Base-by-base conservation (phyloP, 2,329 filamentous ascomycete species). In the Paracamarosporium sp. region DNA sequence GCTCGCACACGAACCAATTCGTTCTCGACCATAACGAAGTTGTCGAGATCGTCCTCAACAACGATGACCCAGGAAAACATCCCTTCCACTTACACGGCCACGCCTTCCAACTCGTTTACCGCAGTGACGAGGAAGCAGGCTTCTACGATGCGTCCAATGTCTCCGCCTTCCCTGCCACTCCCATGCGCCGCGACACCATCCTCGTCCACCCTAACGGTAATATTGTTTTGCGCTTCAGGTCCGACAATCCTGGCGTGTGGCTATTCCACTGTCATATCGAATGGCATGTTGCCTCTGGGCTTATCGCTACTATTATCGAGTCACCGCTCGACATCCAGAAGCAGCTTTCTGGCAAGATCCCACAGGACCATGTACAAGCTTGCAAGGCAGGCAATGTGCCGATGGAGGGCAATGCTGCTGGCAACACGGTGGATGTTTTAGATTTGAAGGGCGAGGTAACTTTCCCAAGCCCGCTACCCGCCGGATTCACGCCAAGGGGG, bases 31-130 rank as follows among this genome's bases (percentile, higher is more conserved):
- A 88, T 60, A 85, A 84, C 55, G 77, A 86, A 28, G 81, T 91
- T n/a, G 85, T 93, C 27, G 87, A 93, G 70, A 83, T 94, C 50
- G 77, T 92, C 17, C 79, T 94, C n/a, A 91, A 93, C 80, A 94
- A 93, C 69, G 81, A 86, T 43, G 91, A 94, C 65, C 82, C 58
- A 80, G 82, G 91, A 40, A 88, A 74, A 52, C 84, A 87, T 69
- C 92, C 88, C 0, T 88, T 89, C 79, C 88, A 90, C 74, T 76
- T 96, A 1, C 92, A 96, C 78, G 80, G 75, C 56, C 75, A 78
- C 61, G 64, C 60, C 25, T 77, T 78, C 67, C 75, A 78, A 59
- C 60, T 76, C 33, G 66, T 75, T 6, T 61, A 64, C 8, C 74
- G 75, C 58, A 72, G 68, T 12, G 63, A 64, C 4, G 68, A 74